Evolutionary conservation across 805 yeast genomes (phyloP), one percentile per base, ranked within the genome.

Genomic region (Candida ortonii): DNA sequence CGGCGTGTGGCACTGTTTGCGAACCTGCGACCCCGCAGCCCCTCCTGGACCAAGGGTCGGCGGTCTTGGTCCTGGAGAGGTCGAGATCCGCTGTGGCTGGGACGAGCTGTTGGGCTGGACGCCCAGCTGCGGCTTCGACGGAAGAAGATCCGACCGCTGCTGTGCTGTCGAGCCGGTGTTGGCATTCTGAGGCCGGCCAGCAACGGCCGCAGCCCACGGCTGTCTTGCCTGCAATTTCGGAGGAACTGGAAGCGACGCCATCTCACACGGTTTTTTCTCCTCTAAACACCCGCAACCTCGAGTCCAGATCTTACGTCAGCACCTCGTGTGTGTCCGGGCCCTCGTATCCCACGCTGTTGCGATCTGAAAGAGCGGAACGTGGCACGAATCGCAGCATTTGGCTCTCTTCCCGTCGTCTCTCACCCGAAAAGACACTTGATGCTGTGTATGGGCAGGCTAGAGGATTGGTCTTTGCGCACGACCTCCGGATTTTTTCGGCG

Each of bases 131-230:
- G 42, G 38, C 33, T 39, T 43, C 1, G 43, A 25, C 6, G 43
- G 36, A 16, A 32, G 38, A 26, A 35, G 34, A 7, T 43, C 27
- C 4, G 27, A 12, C 8, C 39, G 34, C n/a, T 23, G 39, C 25
- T 16, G 33, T 5, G 24, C 34, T 8, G 16, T 22, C 16, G 17
- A 19, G n/a, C 3, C 22, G 20, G 23, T 6, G 23, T 22, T 24
- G 17, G 31, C 16, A 24, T 26, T 16, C 3, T 14, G 11, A 17
- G 39, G 34, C 30, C 28, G 28, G 21, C 35, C 32, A 4, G 42
- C 40, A 11, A 39, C 22, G 11, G 47, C 44, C 5, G 43, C 33
- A 4, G 47, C 47, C 47, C 47, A 43, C 6, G 47, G 47, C 38
- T 43, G 47, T 20, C 24, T 39, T 13, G 40, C 22, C 25, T 36